Evolutionary conservation across 192 early-diverging fungal genomes (phyloP), one percentile per base, ranked within the genome.

Genomic region (Dissophora ornata): DNA sequence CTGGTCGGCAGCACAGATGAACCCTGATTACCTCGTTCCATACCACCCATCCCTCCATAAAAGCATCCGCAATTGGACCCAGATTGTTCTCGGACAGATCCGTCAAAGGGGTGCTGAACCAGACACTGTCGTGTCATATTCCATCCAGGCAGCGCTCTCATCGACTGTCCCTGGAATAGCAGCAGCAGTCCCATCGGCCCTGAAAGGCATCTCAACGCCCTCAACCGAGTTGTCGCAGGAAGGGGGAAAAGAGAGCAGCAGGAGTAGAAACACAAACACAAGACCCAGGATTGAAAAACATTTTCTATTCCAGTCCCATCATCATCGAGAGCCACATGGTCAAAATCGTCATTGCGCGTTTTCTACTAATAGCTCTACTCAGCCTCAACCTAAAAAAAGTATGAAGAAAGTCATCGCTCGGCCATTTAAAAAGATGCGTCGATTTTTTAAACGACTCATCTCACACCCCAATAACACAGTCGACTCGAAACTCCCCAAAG

Each of bases 31-130:
- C 21, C 64, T 77, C 0, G 57, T 63, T 3, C 71, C 71, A 7
- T 77, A 77, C 11, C 71, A 77, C 40, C 71, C 71, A 28, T 49
- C 63, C 2, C 51, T 58, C 21, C 71, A 77, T 46, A 77, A 67
- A 45, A 56, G 34, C n/a, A 25, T 77, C n/a, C 29, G 51, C 22
- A 60, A 67, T 32, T 77, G 64, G 63, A 67, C 71, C 3, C 52
- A 77, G 15, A 44, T 30, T 24, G 19, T 77, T 0, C 22, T 61
- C 11, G 44, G 48, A 6, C 64, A 77, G 15, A 26, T 77, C 36
- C 58, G 47, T 11, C 63, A 67, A 56, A 67, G n/a, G n/a, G n/a
- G n/a, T n/a, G n/a, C n/a, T n/a, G n/a, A 67, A 41, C 38, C 40
- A 5, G 47, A 19, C 19, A 19, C 45, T 32, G 33, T 26, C 9